Conservation (phyloP, 2,329 filamentous ascomycete species). For the Ceratocystis smalleyi region DNA sequence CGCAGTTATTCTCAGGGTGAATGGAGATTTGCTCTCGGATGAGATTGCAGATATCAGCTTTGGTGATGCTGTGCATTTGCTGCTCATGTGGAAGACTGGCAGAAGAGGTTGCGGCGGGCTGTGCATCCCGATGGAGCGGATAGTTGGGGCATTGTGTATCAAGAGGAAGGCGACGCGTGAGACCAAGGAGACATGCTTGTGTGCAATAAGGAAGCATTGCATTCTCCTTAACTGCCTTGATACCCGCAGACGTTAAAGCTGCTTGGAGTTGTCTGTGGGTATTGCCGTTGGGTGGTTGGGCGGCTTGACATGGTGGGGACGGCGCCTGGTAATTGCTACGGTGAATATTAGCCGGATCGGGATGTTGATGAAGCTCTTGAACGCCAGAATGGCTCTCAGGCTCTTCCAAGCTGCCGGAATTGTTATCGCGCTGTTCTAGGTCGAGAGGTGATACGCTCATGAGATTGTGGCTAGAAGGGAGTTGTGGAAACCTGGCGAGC, state of each 20-base stretch:
- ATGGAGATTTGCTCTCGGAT: background rate
- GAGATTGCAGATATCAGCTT: background rate
- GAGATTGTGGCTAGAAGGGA: background rate
- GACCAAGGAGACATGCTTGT: background rate
- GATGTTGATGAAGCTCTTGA: too few relatives aligned
- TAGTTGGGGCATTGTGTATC: background rate
- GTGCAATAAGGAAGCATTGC: background rate
- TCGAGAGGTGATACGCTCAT: background rate
- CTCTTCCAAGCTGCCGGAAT: too few relatives aligned
- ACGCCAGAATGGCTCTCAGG: too few relatives aligned
- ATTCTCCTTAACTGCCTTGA: background rate
- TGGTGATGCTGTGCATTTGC: background rate
- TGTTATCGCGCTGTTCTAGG: too few relatives aligned
- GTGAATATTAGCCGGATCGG: background rate
- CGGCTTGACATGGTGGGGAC: too few relatives aligned
- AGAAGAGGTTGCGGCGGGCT: too few relatives aligned
- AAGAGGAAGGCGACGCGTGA: background rate
- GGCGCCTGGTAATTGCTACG: background rate
- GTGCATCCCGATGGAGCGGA: background rate
- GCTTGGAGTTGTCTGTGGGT: too few relatives aligned
- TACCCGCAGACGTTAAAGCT: too few relatives aligned
- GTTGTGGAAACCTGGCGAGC: background rate
- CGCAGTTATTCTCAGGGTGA: background rate
- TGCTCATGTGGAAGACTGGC: background rate
- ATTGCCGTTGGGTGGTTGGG: too few relatives aligned